Conservation (phyloP, 306 rosid genomes). For the Corylus americana region DNA sequence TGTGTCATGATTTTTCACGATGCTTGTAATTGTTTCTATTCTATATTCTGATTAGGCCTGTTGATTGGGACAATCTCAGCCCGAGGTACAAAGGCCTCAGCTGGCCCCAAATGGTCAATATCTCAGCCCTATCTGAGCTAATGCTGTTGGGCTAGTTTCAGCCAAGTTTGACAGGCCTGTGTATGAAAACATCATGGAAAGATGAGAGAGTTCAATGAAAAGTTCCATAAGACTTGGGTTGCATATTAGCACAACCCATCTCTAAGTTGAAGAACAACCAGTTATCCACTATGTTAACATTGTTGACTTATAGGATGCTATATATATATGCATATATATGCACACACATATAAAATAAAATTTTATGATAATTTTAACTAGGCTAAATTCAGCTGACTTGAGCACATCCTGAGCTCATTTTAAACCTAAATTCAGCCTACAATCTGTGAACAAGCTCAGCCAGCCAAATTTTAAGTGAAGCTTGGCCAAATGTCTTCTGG, state of each 20-base stretch:
- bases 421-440: too few relatives aligned
- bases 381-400: neutral
- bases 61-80: neutral
- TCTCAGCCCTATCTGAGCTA: slow-evolving; percentile 1
- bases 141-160: neutral
- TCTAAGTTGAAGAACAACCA: neutral
- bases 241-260: neutral
- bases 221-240: neutral
- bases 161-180: slow-evolving; percentile 2
- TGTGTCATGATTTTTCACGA: neutral
- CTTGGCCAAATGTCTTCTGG: too few relatives aligned
- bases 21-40: neutral
- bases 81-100: neutral
- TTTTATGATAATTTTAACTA: neutral
- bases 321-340: neutral
- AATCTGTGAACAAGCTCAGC: neutral
- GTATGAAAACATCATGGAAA: neutral
- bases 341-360: slow-evolving; percentile 6
- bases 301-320: slow-evolving; percentile 1
- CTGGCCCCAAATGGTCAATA: neutral
- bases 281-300: neutral
- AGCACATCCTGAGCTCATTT: neutral
- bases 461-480: too few relatives aligned
- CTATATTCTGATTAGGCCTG: neutral
- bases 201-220: neutral